These are phyloP conservation scores for Boletus reticulatus DNA, from an alignment of 768 basidiomycete genomes.

Conservation along the genomic window DNA sequence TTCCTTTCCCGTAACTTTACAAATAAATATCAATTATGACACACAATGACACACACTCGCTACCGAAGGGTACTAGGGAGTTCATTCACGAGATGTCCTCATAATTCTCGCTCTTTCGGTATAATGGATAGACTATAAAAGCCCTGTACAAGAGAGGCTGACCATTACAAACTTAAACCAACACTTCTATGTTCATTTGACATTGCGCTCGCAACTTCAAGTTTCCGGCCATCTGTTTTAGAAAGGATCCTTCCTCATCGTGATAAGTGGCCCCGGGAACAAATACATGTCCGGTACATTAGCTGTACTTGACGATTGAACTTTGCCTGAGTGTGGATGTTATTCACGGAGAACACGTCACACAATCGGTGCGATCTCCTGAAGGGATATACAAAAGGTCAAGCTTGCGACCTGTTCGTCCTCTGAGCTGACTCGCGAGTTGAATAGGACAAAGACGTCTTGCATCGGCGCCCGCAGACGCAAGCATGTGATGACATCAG, in stretches of 20 bases:
- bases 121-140: too few relatives aligned
- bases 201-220: background rate
- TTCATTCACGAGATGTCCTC: too few relatives aligned
- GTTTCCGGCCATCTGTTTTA: too few relatives aligned
- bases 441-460: conserved; percentile 56
- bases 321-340: conserved; percentile 33
- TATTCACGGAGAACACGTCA: conserved; percentile 44
- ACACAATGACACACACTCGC: too few relatives aligned
- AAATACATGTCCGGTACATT: conserved; percentile 56
- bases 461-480: conserved; percentile 22
- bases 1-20: too few relatives aligned
- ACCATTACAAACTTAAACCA: too few relatives aligned
- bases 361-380: conserved; percentile 41
- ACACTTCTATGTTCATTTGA: background rate
- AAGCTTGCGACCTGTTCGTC: conserved; percentile 53
- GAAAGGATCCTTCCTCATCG: conserved; percentile 34
- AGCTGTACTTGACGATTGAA: conserved; percentile 56
- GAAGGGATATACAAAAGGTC: conserved; percentile 45
- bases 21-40: too few relatives aligned
- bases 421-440: conserved; percentile 52
- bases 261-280: conserved; percentile 31
- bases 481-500: conserved; percentile 55
- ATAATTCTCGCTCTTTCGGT: too few relatives aligned
- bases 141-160: too few relatives aligned
- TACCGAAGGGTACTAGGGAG: too few relatives aligned